Evolutionary conservation across 108 stramenopile species (phyloP).

Genomic region (Skeletonema grethae): DNA sequence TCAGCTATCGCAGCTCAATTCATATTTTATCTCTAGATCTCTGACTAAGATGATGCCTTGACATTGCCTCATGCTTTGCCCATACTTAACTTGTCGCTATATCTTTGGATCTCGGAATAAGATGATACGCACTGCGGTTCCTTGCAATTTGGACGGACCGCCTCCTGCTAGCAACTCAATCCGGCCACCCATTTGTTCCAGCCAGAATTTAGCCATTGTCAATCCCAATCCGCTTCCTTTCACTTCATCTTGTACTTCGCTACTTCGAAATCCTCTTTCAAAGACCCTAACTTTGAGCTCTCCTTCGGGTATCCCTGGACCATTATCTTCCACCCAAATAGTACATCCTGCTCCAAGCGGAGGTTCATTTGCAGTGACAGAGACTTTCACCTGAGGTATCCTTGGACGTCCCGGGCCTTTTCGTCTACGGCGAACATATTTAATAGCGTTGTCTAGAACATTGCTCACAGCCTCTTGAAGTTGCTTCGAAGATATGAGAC

Average conservation of each 20-base stretch:
- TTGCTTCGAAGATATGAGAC: constrained; percentile 55
- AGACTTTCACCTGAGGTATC: constrained; percentile 60
- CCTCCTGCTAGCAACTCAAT: constrained; percentile 51
- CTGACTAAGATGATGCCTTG: constrained; percentile 36
- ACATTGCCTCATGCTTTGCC: no score
- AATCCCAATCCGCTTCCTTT: constrained; percentile 77
- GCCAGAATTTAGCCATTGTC: constrained; percentile 57
- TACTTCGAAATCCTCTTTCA: constrained; percentile 72
- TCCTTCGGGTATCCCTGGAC: constrained; percentile 70
- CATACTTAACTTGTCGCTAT: not conserved
- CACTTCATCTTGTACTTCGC: constrained; percentile 36
- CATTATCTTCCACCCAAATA: constrained; percentile 83
- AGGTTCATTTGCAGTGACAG: constrained; percentile 52
- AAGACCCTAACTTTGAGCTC: constrained; percentile 67
- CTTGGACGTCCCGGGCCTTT: constrained; percentile 23
- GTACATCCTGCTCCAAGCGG: constrained; percentile 62
- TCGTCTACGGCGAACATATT: constrained; percentile 61
- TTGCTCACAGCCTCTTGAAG: constrained; percentile 81
- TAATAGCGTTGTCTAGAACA: constrained; percentile 87
- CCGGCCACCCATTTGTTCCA: constrained; percentile 73
- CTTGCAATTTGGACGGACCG: constrained; percentile 34
- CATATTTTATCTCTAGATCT: constrained; percentile 12
- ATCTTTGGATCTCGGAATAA: constrained; percentile 37
- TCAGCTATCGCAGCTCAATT: no score
- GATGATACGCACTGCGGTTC: constrained; percentile 41